Evolutionary conservation across 345 rosid species (phyloP).

Genomic region (Citrus maxima): DNA sequence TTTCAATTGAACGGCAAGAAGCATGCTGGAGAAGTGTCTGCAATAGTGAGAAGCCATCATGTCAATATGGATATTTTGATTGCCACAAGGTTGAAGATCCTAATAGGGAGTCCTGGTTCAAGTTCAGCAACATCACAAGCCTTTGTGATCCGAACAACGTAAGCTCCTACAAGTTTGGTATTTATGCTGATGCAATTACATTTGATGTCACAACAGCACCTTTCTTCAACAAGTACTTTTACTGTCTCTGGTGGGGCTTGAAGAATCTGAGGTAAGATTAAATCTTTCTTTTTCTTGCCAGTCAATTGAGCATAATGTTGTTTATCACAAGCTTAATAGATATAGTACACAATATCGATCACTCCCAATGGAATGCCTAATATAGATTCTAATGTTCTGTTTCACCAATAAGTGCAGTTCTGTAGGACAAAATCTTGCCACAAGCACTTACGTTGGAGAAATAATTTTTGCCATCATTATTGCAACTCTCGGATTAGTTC

Average conservation of each 20-base stretch:
- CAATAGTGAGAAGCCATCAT: slow-evolving; percentile 38
- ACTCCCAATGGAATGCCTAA: not conserved
- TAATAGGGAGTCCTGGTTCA: slow-evolving; percentile 52
- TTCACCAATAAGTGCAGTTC: slow-evolving; percentile 47
- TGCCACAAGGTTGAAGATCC: slow-evolving; percentile 41
- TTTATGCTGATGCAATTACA: slow-evolving; percentile 67
- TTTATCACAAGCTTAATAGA: not conserved
- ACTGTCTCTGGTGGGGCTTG: slow-evolving; percentile 97
- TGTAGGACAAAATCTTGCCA: slow-evolving; percentile 71
- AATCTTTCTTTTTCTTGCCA: not conserved
- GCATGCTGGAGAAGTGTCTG: slow-evolving; percentile 83
- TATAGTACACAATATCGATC: not conserved
- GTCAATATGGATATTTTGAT: slow-evolving; percentile 62
- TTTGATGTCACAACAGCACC: slow-evolving; percentile 49
- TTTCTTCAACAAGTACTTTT: slow-evolving; percentile 79
- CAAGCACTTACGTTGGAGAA: slow-evolving; percentile 84
- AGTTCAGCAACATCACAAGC: slow-evolving; percentile 55
- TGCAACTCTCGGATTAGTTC: slow-evolving; percentile 82
- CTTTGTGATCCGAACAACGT: slow-evolving; percentile 43
- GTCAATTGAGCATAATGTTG: not conserved
- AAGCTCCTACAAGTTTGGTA: slow-evolving; percentile 61
- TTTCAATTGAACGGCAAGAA: slow-evolving; percentile 77
- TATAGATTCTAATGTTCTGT: not conserved
- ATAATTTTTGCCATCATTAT: slow-evolving; percentile 66
- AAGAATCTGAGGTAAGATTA: slow-evolving; percentile 64